phyloP scores from a whole-genome alignment of 2,329 filamentous ascomycete species.

The Colletotrichum tofieldiae region DNA sequence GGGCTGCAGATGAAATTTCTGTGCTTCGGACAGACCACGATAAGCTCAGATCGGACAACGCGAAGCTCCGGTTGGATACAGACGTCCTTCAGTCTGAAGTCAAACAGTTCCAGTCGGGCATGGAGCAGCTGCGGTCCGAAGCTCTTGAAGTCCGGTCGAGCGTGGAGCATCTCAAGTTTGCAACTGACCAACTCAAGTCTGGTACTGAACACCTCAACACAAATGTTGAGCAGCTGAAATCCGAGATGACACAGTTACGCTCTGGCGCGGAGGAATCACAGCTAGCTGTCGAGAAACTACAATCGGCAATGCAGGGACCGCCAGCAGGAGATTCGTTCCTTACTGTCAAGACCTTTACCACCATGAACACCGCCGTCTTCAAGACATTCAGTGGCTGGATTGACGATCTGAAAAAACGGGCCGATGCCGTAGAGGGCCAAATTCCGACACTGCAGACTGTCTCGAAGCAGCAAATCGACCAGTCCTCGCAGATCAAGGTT shows the following conservation, averaged over 20 bases:
- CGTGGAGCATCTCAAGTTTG: neutral
- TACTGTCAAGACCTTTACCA: neutral
- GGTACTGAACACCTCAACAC: neutral
- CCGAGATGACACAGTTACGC: neutral
- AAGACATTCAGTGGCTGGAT: constrained; percentile 13
- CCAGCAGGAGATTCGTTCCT: constrained; percentile 24
- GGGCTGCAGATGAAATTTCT: constrained; percentile 6
- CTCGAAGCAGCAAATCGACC: neutral
- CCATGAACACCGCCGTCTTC: constrained; percentile 9
- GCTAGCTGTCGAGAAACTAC: constrained; percentile 5
- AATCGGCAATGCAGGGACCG: neutral
- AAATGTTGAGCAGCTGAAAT: constrained; percentile 4
- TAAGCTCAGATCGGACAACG: neutral
- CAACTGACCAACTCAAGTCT: neutral
- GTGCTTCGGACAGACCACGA: constrained; percentile 1
- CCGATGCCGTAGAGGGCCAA: constrained; percentile 10
- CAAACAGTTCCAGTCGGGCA: constrained; percentile 1
- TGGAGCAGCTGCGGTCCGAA: constrained; percentile 1
- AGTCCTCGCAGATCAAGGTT: neutral
- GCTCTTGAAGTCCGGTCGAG: neutral
- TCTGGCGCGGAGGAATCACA: neutral
- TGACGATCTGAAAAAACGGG: constrained; percentile 13
- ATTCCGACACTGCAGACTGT: constrained; percentile 1
- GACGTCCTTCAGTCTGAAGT: neutral
- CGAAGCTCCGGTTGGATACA: neutral